Percentiles rank a stretch among this genome's conserved stretches.
Evolutionary conservation across 2,329 filamentous ascomycete genomes (phyloP).

Genomic region (Colletotrichum brevisporum): DNA sequence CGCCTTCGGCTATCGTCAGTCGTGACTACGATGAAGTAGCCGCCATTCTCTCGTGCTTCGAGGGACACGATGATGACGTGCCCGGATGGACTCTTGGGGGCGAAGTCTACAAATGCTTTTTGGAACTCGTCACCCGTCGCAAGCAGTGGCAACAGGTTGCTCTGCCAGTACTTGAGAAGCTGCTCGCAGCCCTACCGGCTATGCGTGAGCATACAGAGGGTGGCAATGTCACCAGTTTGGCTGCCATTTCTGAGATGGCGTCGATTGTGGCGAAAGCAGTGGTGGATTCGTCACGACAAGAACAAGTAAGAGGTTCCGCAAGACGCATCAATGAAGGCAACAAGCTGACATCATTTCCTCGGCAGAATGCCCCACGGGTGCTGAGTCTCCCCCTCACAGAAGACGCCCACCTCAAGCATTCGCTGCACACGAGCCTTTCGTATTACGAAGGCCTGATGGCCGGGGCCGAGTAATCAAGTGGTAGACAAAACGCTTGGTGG

Average conservation of each 20-base stretch:
- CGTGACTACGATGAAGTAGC: constrained; percentile 81
- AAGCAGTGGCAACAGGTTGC: constrained; percentile 56
- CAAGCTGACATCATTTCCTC: constrained; percentile 41
- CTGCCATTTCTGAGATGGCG: constrained; percentile 87
- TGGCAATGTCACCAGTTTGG: constrained; percentile 68
- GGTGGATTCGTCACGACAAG: constrained; percentile 67
- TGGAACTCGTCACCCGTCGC: constrained; percentile 64
- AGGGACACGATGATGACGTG: constrained; percentile 72
- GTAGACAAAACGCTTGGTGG: too few relatives aligned
- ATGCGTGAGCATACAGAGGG: constrained; percentile 62
- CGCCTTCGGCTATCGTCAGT: constrained; percentile 85
- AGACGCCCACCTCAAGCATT: constrained; percentile 79
- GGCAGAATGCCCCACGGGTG: constrained; percentile 64
- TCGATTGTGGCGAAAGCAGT: constrained; percentile 78
- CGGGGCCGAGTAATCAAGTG: constrained; percentile 32
- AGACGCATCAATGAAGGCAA: not conserved
- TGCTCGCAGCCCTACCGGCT: constrained; percentile 69
- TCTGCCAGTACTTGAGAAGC: constrained; percentile 65
- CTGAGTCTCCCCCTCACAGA: constrained; percentile 78
- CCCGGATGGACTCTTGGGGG: constrained; percentile 84
- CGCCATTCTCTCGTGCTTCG: constrained; percentile 79
- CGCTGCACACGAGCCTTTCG: constrained; percentile 76
- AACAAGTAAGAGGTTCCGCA: constrained; percentile 63
- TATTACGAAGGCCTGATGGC: constrained; percentile 78
- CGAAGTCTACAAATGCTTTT: constrained; percentile 79